phyloP scores from a whole-genome alignment of 257 asterid genomes.

The Verbascum thapsus region DNA sequence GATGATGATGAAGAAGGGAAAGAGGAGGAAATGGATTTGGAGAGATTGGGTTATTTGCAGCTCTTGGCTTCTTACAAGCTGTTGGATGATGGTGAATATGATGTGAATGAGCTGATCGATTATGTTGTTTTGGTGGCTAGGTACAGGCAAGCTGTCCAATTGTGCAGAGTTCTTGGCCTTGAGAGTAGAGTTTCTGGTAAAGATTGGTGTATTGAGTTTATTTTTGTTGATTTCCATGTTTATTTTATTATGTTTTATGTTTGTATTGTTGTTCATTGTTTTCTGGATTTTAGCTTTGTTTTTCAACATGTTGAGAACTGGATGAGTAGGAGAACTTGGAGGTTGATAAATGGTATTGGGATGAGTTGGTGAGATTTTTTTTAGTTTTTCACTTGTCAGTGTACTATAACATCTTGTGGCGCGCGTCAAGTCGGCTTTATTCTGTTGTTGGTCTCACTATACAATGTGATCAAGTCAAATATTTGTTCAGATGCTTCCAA shows the following conservation, averaged over 20 bases:
- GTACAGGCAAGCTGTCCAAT: slow-evolving; percentile 51
- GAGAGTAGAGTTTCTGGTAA: slow-evolving; percentile 54
- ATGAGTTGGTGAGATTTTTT: slow-evolving; percentile 7
- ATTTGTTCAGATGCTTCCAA: no score
- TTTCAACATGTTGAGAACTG: neutral
- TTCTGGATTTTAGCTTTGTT: neutral
- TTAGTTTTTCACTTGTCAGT: neutral
- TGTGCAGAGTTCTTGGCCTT: slow-evolving; percentile 50
- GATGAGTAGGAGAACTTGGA: slow-evolving; percentile 1
- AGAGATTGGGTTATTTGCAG: slow-evolving; percentile 53
- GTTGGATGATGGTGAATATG: slow-evolving; percentile 37
- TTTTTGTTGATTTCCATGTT: no score
- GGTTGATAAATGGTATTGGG: slow-evolving; percentile 17
- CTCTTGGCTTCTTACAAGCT: slow-evolving; percentile 55
- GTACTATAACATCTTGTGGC: neutral
- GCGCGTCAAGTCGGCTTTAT: neutral
- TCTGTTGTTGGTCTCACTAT: neutral
- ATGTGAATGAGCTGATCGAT: slow-evolving; percentile 47
- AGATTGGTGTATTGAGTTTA: neutral
- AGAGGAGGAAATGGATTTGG: slow-evolving; percentile 44
- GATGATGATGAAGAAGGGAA: slow-evolving; percentile 37
- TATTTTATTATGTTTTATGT: neutral
- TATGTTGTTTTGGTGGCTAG: slow-evolving; percentile 47
- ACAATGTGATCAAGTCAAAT: no score
- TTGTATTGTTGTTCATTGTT: neutral